Evolutionary conservation across 2,329 filamentous ascomycete species (phyloP), one percentile per base, ranked within the genome.

Genomic region (Penicillium sp.): DNA sequence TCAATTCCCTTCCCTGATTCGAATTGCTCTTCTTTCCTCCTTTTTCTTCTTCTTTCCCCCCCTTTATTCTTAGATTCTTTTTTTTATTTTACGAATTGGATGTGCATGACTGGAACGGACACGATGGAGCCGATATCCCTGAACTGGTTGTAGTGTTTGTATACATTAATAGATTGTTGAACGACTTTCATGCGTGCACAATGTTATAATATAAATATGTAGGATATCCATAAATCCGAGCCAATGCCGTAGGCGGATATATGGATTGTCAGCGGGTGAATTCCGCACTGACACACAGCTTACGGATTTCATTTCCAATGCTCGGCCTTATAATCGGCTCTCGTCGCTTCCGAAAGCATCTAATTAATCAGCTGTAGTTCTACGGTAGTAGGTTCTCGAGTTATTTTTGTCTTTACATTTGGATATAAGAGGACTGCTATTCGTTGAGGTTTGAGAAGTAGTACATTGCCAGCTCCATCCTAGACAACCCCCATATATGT

Each of bases 231-330:
- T 58, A 60, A 33, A 36, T n/a, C 61, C 51, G 62, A 36, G 13
- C 33, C n/a, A 35, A 8, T n/a, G 27, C 23, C 10, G 3, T 1
- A 13, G 10, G 6, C 41, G 50, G 29, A 53, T 53, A 53, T 49
- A 49, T 35, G 3, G 1, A 12, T 33, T n/a, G 13, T 23, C 10
- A 45, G 65, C 68, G 66, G 68, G 19, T 13, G 21, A 27, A 50
- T 68, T 67, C 67, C 68, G 68, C 66, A 62, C 66, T 62, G 58
- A 61, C 62, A 64, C 64, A 63, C 38, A 62, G 23, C 44, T n/a
- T 39, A 19, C 31, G 38, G 21, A 35, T 45, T 35, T 1, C 21
- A 35, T 53, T 61, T 58, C 60, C 31, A 48, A 48, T 44, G 55
- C 44, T 62, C 57, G 58, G 61, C 58, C 60, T 58, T 60, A 56